Percentiles rank a stretch among this genome's conserved stretches.
Evolutionary conservation across 164 flowering plant genomes (phyloP).

Genomic region (Tetrastigma voinierianum): DNA sequence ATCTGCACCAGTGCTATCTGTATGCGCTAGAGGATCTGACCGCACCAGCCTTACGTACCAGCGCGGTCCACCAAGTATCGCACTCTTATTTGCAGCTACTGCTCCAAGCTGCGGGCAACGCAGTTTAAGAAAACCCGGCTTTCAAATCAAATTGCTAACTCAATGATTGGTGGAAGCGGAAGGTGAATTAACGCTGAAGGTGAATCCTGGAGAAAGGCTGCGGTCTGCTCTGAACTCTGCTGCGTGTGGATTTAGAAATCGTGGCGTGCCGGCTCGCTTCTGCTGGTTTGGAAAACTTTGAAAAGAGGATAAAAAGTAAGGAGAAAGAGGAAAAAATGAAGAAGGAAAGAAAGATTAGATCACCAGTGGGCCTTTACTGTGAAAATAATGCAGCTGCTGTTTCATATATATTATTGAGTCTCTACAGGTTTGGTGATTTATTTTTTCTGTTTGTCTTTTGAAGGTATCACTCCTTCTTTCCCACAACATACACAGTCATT

Average conservation of each 20-base stretch:
- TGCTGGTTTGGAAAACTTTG: too few relatives aligned
- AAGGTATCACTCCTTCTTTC: neutral
- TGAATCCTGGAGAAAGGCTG: constrained; percentile 49
- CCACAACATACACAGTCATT: constrained; percentile 4
- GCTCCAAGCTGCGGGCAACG: too few relatives aligned
- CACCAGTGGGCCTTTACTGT: constrained; percentile 1
- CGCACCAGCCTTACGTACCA: too few relatives aligned
- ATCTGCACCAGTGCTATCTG: constrained; percentile 46
- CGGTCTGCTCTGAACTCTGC: constrained; percentile 56
- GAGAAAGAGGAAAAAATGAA: neutral
- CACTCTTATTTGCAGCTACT: constrained; percentile 50
- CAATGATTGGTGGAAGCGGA: constrained; percentile 38
- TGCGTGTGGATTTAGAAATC: constrained; percentile 60
- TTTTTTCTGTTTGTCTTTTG: constrained; percentile 9
- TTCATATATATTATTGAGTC: constrained; percentile 9
- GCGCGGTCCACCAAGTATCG: constrained; percentile 50
- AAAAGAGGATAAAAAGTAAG: neutral
- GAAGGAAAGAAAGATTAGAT: neutral
- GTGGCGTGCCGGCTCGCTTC: constrained; percentile 57
- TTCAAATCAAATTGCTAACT: constrained; percentile 24
- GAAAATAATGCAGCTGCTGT: constrained; percentile 13
- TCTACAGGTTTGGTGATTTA: constrained; percentile 22
- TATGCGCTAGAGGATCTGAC: too few relatives aligned
- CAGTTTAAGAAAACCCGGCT: constrained; percentile 28
- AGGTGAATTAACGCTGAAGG: constrained; percentile 40